Percentiles rank a stretch among this genome's conserved stretches.
These are phyloP conservation scores for Rhizoclosmatium sp. DNA, from an alignment of 192 early-diverging fungal species.

Conservation along the genomic window DNA sequence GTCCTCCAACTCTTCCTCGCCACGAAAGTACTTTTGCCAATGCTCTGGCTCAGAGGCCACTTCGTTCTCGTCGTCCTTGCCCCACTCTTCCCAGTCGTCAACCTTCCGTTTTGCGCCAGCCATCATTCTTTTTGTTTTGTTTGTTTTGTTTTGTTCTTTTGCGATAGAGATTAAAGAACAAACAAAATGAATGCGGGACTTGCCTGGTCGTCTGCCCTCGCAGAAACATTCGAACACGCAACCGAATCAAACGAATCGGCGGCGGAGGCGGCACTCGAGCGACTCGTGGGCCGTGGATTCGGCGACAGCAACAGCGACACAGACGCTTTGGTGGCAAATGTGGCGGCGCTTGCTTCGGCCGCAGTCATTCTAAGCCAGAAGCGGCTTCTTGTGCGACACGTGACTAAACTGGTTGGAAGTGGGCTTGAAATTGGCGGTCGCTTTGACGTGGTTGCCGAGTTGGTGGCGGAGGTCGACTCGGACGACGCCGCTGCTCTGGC, in stretches of 20 bases:
- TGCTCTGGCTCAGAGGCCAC: not conserved
- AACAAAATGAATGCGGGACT: not conserved
- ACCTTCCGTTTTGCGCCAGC: constrained; percentile 10
- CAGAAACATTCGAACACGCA: not conserved
- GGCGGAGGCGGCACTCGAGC: not conserved
- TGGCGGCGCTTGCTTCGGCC: not conserved
- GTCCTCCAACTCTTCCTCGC: not conserved
- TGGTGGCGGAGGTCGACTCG: too few species aligned
- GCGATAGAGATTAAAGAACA: too few species aligned
- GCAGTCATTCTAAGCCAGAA: too few species aligned
- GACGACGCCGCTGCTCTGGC: too few species aligned
- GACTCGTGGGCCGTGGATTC: not conserved
- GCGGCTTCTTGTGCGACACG: too few species aligned
- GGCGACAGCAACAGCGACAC: not conserved
- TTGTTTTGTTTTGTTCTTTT: not conserved
- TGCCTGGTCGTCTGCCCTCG: not conserved
- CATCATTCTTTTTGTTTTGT: not conserved
- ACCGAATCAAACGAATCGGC: not conserved
- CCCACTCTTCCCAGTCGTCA: constrained; percentile 22
- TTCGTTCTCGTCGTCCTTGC: constrained; percentile 6
- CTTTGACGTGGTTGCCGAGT: too few species aligned
- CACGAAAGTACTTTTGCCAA: not conserved
- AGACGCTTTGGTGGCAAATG: not conserved
- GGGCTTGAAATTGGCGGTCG: too few species aligned
- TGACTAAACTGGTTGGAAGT: too few species aligned